Percentiles rank a stretch among this genome's conserved stretches.
phyloP scores from a whole-genome alignment of 768 basidiomycete genomes.

The Phlebiopsis flavidoalba region DNA sequence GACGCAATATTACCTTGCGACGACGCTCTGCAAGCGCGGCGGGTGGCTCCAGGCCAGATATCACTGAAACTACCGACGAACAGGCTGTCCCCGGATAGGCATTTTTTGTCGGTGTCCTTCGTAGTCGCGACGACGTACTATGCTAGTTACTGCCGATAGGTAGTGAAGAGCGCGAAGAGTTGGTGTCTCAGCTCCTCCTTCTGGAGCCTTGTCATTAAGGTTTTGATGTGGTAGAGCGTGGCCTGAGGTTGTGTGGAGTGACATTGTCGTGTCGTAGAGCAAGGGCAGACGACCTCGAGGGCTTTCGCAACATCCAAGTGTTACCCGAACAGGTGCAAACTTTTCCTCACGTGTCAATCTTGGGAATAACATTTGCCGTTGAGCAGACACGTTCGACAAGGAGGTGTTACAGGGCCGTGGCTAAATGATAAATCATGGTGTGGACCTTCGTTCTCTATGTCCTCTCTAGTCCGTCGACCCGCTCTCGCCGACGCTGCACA shows the following conservation, averaged over 20 bases:
- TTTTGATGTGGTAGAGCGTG: slow-evolving; percentile 93
- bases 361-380: not conserved
- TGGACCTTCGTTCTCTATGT: not conserved
- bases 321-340: not conserved
- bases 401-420: not conserved
- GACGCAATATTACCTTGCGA: no score
- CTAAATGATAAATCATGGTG: not conserved
- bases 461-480: not conserved
- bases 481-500: not conserved
- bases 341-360: slow-evolving; percentile 7
- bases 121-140: slow-evolving; percentile 90
- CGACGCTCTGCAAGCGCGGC: slow-evolving; percentile 93
- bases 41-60: slow-evolving; percentile 83
- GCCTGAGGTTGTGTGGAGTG: slow-evolving; percentile 71
- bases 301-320: not conserved
- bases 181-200: slow-evolving; percentile 83
- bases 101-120: slow-evolving; percentile 81
- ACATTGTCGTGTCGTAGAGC: slow-evolving; percentile 19
- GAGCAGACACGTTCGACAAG: not conserved
- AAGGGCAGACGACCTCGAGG: slow-evolving; percentile 3
- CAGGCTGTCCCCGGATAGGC: slow-evolving; percentile 91
- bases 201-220: slow-evolving; percentile 87
- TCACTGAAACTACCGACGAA: slow-evolving; percentile 96
- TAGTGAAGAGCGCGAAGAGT: slow-evolving; percentile 85
- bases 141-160: slow-evolving; percentile 89